Base-by-base conservation (phyloP, 2,329 filamentous ascomycete genomes). In the Alternaria angustiovoidea region DNA sequence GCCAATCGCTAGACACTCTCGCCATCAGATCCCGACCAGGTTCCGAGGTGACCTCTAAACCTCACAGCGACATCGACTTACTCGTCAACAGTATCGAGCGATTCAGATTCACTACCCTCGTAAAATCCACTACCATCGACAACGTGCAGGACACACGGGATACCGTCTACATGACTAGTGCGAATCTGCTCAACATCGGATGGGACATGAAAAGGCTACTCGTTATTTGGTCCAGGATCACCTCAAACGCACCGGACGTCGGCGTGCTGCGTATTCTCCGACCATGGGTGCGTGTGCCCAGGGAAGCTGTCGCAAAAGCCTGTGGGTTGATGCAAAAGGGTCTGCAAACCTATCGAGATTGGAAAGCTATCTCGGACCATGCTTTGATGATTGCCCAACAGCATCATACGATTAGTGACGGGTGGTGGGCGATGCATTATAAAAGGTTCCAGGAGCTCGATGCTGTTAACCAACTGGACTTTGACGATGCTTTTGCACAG, bases 101-200 rank as follows among this genome's bases (percentile, higher is more conserved):
- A 9, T 59, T 59, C 14, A 14, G 14, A 1, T 59, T 51, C n/a
- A 54, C 57, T 2, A 28, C 36, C 0, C 14, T 59, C 3, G 43
- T 59, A 5, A 24, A 30, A 5, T 22, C 44, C 8, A 14, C 7
- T 1, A 34, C 18, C 6, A 54, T 59, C 14, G 28, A 55, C 6
- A 6, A 24, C 14, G n/a, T 30, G 14, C n/a, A 20, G 11, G 39
- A 43, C 16, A 4, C 39, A 6, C 24, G 14, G 7, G 42, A 36
- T 18, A 22, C 24, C 2, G 34, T 54, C 4, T 20, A 30, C 14
- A 59, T 59, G 20, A 12, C n/a, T 11, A 42, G 43, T 20, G 42
- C 54, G n/a, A 59, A 59, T 8, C 11, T 59, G 49, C 43, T 54
- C 11, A 54, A 49, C 24, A 39, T 44, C n/a, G 42, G 30, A 24